Percentiles rank a stretch among this genome's conserved stretches.
Evolutionary conservation across 2,329 filamentous ascomycete species (phyloP).

Genomic region (Neophaeococcomyces mojaviensis): DNA sequence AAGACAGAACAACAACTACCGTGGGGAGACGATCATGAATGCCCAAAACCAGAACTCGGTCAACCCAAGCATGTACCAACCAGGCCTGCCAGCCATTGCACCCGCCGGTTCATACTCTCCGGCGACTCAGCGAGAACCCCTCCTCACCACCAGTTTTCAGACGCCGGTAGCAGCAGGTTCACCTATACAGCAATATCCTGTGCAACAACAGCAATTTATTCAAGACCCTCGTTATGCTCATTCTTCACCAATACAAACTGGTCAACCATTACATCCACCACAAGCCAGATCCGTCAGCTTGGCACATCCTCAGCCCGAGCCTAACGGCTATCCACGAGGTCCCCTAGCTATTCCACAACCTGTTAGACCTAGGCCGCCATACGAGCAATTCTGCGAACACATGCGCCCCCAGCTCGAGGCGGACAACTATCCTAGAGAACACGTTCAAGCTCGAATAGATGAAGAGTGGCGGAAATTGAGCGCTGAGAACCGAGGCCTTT

Average conservation of each 20-base stretch:
- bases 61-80: conserved; percentile 14
- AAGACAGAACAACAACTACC: conserved; percentile 21
- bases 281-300: not conserved
- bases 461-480: conserved; percentile 21
- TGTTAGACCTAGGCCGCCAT: conserved; percentile 18
- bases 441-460: conserved; percentile 19
- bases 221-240: conserved; percentile 8
- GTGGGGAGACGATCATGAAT: conserved; percentile 21
- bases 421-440: conserved; percentile 17
- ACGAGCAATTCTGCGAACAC: conserved; percentile 20
- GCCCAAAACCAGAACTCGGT: conserved; percentile 8
- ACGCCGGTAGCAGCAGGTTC: conserved; percentile 10
- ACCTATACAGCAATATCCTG: conserved; percentile 13
- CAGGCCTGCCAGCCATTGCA: conserved; percentile 17
- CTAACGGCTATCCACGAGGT: not conserved
- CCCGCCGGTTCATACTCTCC: conserved; percentile 20
- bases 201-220: conserved; percentile 11
- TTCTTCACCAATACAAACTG: conserved; percentile 11
- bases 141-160: conserved; percentile 17
- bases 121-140: conserved; percentile 14
- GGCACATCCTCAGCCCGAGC: not conserved
- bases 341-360: conserved; percentile 10
- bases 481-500: conserved; percentile 19
- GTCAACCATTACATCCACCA: conserved; percentile 2
- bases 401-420: conserved; percentile 22